Conservation (phyloP, 306 rosid genomes). For the Citrullus mucosospermus region DNA sequence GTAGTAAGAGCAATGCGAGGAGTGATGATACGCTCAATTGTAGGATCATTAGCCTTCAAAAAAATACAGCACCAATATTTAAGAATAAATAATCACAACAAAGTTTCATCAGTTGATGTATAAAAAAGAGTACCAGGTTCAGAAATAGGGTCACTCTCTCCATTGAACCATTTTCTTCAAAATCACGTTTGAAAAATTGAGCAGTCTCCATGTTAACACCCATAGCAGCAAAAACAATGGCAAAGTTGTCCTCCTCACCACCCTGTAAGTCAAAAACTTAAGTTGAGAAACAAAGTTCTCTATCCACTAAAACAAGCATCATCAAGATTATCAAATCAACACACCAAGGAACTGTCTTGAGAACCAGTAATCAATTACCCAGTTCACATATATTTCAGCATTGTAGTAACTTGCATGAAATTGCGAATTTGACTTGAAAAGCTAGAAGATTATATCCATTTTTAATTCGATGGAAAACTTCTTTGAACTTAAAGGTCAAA, state of each 20-base stretch:
- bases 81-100: neutral
- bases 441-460: neutral
- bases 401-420: neutral
- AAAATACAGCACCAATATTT: neutral
- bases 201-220: conserved; percentile 99
- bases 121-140: conserved; percentile 55
- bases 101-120: neutral
- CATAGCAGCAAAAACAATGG: conserved; percentile 99
- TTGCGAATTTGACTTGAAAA: neutral
- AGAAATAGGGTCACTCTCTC: conserved; percentile 99
- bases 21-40: conserved; percentile 97
- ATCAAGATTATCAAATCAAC: neutral
- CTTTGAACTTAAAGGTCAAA: neutral
- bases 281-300: no score
- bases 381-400: neutral
- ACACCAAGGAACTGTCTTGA: neutral
- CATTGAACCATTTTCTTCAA: conserved; percentile 99
- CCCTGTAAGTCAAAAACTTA: conserved; percentile 34
- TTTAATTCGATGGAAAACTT: neutral
- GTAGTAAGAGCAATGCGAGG: conserved; percentile 99
- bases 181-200: conserved; percentile 96
- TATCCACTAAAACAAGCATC: neutral
- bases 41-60: conserved; percentile 95
- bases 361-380: neutral
- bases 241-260: conserved; percentile 82